A percentile compares a stretch with the other conserved stretches of the same genome.
phyloP scores from a whole-genome alignment of 768 basidiomycete species.

The Tephrocybe sp. region DNA sequence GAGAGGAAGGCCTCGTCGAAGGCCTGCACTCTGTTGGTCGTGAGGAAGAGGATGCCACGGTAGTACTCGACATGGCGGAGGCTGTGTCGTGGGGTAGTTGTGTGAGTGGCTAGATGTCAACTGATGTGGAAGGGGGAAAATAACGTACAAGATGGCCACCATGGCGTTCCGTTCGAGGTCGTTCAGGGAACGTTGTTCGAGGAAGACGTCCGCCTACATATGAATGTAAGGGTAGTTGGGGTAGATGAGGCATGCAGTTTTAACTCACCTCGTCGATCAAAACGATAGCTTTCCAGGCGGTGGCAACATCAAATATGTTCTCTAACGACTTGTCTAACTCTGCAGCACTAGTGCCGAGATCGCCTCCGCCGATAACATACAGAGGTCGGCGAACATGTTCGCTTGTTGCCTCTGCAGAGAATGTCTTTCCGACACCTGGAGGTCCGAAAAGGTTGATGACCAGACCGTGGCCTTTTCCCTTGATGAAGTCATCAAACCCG shows the following conservation, averaged over 20 bases:
- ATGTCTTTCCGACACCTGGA: conserved; percentile 58
- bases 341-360: conserved; percentile 46
- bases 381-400: conserved; percentile 51
- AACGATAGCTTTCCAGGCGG: conserved; percentile 56
- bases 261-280: conserved; percentile 49
- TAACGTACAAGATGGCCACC: conserved; percentile 64
- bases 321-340: conserved; percentile 42
- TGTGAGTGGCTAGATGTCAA: not conserved
- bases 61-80: conserved; percentile 57
- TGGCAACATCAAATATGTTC: conserved; percentile 47
- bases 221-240: not conserved
- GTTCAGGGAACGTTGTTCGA: conserved; percentile 62
- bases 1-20: conserved; percentile 72
- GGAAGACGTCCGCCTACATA: conserved; percentile 60
- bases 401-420: conserved; percentile 56
- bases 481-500: conserved; percentile 59
- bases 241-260: not conserved
- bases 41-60: conserved; percentile 54
- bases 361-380: conserved; percentile 52
- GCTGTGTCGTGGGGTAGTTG: conserved; percentile 25
- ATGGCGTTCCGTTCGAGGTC: conserved; percentile 67
- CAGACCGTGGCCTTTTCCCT: conserved; percentile 52
- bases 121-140: not conserved
- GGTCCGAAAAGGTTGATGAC: conserved; percentile 56
- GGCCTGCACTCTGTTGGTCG: conserved; percentile 54